phyloP scores from a whole-genome alignment of 1,284 basidiomycete genomes.

The Irpex rosettiformis region DNA sequence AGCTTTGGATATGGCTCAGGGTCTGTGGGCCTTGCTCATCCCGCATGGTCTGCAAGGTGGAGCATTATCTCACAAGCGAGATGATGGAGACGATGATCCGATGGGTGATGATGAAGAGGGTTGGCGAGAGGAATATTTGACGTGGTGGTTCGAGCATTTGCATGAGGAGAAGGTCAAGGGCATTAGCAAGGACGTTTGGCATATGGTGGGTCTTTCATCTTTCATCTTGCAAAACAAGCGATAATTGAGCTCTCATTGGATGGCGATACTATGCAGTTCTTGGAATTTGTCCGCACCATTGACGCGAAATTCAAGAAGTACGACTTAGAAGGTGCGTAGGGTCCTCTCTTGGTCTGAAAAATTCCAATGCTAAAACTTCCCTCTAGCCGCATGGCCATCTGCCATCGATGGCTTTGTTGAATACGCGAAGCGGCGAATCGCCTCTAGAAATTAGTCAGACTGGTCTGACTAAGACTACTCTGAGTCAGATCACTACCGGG shows the following conservation, averaged over 20 bases:
- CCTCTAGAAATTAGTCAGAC: conserved; percentile 1
- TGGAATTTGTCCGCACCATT: conserved; percentile 80
- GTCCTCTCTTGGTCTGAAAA: conserved; percentile 17
- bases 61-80: conserved; percentile 52
- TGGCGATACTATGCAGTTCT: conserved; percentile 47
- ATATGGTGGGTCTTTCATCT: conserved; percentile 54
- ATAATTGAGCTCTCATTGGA: neutral
- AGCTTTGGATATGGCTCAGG: conserved; percentile 74
- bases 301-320: conserved; percentile 81
- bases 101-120: conserved; percentile 41
- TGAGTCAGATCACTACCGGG: neutral
- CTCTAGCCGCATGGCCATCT: conserved; percentile 84
- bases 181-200: conserved; percentile 94
- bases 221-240: neutral
- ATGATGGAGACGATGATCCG: conserved; percentile 36
- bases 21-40: conserved; percentile 84
- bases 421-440: conserved; percentile 48
- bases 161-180: conserved; percentile 71
- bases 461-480: neutral
- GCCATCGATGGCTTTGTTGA: conserved; percentile 88
- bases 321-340: conserved; percentile 74
- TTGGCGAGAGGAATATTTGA: conserved; percentile 67
- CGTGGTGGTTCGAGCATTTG: conserved; percentile 86
- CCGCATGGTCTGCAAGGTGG: conserved; percentile 73
- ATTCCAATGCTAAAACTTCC: neutral